Percentiles rank a stretch among this genome's conserved stretches.
These are phyloP conservation scores for Trapa bicornis DNA, from an alignment of 345 rosid species.

Conservation along the genomic window DNA sequence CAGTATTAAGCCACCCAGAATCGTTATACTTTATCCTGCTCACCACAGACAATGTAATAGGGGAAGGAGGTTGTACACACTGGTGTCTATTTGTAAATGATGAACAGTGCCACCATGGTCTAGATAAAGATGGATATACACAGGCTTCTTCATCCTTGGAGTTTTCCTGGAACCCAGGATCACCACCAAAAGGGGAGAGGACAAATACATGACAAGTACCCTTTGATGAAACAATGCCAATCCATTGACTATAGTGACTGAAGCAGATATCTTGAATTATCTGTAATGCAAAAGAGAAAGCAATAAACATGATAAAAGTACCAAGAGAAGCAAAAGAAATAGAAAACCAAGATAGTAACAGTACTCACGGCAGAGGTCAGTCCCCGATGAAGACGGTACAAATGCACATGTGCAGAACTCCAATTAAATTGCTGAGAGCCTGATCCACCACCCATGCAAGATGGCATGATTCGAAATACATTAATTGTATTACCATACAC, in stretches of 20 bases:
- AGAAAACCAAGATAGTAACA: constrained; percentile 8
- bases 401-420: constrained; percentile 87
- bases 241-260: constrained; percentile 84
- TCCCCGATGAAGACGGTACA: constrained; percentile 91
- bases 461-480: constrained; percentile 86
- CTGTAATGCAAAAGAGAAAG: constrained; percentile 28
- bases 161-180: constrained; percentile 48
- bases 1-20: constrained; percentile 92
- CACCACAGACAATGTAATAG: constrained; percentile 67
- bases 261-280: constrained; percentile 96
- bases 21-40: constrained; percentile 88
- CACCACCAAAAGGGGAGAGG: constrained; percentile 71
- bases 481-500: constrained; percentile 84
- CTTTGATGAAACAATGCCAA: constrained; percentile 80
- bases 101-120: constrained; percentile 78
- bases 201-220: constrained; percentile 94
- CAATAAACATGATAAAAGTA: constrained; percentile 10
- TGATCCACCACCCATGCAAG: constrained; percentile 34
- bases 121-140: constrained; percentile 41
- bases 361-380: constrained; percentile 85
- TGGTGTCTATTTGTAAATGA: constrained; percentile 38
- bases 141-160: constrained; percentile 42
- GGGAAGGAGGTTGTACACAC: constrained; percentile 48
- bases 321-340: constrained; percentile 1
- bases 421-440: constrained; percentile 46